A percentile compares a stretch with the other conserved stretches of the same genome.
Evolutionary conservation across 805 yeast species (phyloP).

Genomic region (Millerozyma acaciae): DNA sequence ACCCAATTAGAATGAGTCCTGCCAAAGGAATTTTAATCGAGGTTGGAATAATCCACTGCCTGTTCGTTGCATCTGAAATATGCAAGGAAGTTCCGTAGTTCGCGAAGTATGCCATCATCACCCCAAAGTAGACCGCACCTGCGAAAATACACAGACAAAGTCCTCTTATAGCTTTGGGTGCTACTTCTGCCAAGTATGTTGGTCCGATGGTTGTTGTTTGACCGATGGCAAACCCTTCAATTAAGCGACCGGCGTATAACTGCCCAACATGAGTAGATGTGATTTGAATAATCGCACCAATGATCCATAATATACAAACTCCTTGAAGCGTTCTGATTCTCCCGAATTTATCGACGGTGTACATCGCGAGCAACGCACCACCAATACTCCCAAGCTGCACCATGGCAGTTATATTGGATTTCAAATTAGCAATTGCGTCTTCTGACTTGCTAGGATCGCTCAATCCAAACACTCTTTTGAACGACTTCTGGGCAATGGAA

Average conservation of each 20-base stretch:
- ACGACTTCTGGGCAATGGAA: slow-evolving; percentile 40
- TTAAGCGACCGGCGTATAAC: slow-evolving; percentile 50
- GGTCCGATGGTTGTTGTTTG: slow-evolving; percentile 57
- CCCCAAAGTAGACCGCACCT: slow-evolving; percentile 56
- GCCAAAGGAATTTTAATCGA: slow-evolving; percentile 45
- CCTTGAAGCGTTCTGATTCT: slow-evolving; percentile 46
- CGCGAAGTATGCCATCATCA: slow-evolving; percentile 46
- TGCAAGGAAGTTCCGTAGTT: slow-evolving; percentile 52
- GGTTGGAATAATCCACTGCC: slow-evolving; percentile 54
- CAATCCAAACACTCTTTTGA: slow-evolving; percentile 42
- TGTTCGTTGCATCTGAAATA: slow-evolving; percentile 27
- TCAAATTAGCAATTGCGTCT: slow-evolving; percentile 39
- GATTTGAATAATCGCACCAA: slow-evolving; percentile 47
- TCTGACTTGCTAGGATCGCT: slow-evolving; percentile 32
- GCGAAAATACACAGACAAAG: slow-evolving; percentile 49
- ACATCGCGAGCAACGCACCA: slow-evolving; percentile 49
- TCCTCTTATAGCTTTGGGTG: slow-evolving; percentile 53
- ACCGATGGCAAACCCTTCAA: slow-evolving; percentile 57
- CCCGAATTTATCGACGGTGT: slow-evolving; percentile 48
- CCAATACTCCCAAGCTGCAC: slow-evolving; percentile 55
- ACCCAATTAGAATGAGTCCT: slow-evolving; percentile 40
- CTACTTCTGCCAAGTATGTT: slow-evolving; percentile 48
- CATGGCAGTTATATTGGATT: slow-evolving; percentile 55
- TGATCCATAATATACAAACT: slow-evolving; percentile 41
- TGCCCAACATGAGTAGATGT: slow-evolving; percentile 46